Percentiles rank a stretch among this genome's conserved stretches.
Evolutionary conservation across 73 alveolate genomes (phyloP).

Genomic region (Vitrella brassicaformis): DNA sequence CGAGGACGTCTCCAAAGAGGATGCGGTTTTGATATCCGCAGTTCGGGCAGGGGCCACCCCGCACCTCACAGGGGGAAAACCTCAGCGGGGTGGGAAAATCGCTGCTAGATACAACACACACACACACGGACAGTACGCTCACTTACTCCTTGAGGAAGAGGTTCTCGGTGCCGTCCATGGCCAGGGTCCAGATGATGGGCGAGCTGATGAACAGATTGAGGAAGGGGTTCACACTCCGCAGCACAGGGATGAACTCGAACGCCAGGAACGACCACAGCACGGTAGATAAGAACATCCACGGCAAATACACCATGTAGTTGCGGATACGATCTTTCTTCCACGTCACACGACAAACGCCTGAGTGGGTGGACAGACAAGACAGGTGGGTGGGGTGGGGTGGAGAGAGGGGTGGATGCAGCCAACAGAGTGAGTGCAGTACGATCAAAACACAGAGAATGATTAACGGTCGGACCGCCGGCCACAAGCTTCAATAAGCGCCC

Average conservation of each 20-base stretch:
- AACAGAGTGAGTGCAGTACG: too few relatives aligned
- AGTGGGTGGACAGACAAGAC: too few relatives aligned
- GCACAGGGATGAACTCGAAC: neutral
- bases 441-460: too few relatives aligned
- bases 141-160: neutral
- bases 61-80: too few relatives aligned
- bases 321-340: neutral
- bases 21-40: neutral
- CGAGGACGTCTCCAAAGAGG: neutral
- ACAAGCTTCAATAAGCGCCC: too few relatives aligned
- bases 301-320: neutral
- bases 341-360: neutral
- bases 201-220: neutral
- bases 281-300: neutral
- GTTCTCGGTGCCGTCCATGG: neutral
- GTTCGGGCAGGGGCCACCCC: neutral
- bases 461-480: too few relatives aligned
- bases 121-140: neutral
- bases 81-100: too few relatives aligned
- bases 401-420: too few relatives aligned
- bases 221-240: neutral
- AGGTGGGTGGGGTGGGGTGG: too few relatives aligned
- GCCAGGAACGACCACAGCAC: neutral
- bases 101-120: too few relatives aligned
- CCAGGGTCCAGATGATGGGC: neutral